Evolutionary conservation across 306 rosid species (phyloP).

Genomic region (Rosa lucieae): DNA sequence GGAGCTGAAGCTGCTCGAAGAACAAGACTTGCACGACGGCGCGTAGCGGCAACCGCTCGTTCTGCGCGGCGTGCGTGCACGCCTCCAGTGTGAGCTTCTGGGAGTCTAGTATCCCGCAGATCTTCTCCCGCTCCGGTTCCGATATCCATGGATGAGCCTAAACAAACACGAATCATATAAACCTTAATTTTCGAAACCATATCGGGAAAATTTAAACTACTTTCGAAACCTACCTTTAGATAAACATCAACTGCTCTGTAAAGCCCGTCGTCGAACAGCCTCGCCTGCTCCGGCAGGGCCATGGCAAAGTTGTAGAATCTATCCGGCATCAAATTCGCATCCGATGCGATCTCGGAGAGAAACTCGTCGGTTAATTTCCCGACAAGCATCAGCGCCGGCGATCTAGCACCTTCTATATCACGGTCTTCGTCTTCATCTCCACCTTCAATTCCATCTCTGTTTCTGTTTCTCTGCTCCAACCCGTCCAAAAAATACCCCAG

Average conservation of each 20-base stretch:
- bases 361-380: constrained; percentile 86
- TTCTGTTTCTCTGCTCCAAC: constrained; percentile 36
- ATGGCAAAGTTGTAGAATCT: constrained; percentile 63
- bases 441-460: constrained; percentile 14
- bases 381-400: constrained; percentile 69
- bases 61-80: constrained; percentile 98
- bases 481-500: constrained; percentile 50
- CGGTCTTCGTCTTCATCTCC: constrained; percentile 17
- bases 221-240: constrained; percentile 56
- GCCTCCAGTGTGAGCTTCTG: constrained; percentile 91
- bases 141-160: constrained; percentile 83
- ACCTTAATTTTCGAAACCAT: not conserved
- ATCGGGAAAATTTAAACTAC: too few species aligned
- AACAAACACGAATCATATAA: not conserved
- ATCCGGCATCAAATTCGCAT: constrained; percentile 71
- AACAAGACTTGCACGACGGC: constrained; percentile 88
- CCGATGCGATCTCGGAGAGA: constrained; percentile 91
- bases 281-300: constrained; percentile 79
- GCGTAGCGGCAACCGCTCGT: constrained; percentile 90
- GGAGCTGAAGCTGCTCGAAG: constrained; percentile 97
- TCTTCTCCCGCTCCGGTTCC: constrained; percentile 74
- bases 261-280: constrained; percentile 92
- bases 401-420: constrained; percentile 29
- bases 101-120: constrained; percentile 68
- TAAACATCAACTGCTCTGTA: constrained; percentile 91